Conservation (phyloP, 768 basidiomycete genomes). For the Mycena maculata region DNA sequence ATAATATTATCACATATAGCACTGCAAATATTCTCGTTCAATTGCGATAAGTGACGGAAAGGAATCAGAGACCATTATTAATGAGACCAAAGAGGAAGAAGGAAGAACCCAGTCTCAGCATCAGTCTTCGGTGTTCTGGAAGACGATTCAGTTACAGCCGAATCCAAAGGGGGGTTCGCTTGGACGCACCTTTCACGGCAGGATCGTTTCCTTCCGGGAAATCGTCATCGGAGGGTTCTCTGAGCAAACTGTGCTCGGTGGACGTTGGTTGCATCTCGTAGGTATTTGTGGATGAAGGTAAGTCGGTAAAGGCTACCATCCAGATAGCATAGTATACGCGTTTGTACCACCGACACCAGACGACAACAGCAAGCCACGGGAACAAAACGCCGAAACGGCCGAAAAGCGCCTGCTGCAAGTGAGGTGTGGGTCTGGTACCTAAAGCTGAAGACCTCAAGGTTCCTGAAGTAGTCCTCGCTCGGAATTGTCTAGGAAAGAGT, state of each 20-base stretch:
- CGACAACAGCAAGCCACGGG: too few relatives aligned
- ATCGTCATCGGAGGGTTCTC: constrained; percentile 26
- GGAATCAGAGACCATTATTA: constrained; percentile 76
- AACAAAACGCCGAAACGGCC: too few relatives aligned
- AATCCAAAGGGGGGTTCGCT: background rate
- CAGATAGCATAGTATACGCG: constrained; percentile 20
- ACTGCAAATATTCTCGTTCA: constrained; percentile 63
- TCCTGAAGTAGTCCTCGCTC: too few relatives aligned
- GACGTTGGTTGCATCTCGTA: constrained; percentile 32
- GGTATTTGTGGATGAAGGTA: constrained; percentile 5
- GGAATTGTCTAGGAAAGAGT: too few relatives aligned
- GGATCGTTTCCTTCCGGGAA: background rate
- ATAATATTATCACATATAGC: constrained; percentile 95
- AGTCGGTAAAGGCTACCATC: constrained; percentile 29
- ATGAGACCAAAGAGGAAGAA: constrained; percentile 95
- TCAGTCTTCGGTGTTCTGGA: constrained; percentile 43
- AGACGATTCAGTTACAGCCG: background rate
- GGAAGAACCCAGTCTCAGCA: constrained; percentile 62
- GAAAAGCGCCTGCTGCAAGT: too few relatives aligned
- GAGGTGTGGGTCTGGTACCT: too few relatives aligned
- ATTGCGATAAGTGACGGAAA: background rate
- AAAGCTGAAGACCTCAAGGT: too few relatives aligned
- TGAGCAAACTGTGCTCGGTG: constrained; percentile 28
- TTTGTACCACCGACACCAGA: too few relatives aligned
- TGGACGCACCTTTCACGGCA: constrained; percentile 15